phyloP scores from a whole-genome alignment of 1,139 yeast species.

The Yamadazyma membranifaciens region DNA sequence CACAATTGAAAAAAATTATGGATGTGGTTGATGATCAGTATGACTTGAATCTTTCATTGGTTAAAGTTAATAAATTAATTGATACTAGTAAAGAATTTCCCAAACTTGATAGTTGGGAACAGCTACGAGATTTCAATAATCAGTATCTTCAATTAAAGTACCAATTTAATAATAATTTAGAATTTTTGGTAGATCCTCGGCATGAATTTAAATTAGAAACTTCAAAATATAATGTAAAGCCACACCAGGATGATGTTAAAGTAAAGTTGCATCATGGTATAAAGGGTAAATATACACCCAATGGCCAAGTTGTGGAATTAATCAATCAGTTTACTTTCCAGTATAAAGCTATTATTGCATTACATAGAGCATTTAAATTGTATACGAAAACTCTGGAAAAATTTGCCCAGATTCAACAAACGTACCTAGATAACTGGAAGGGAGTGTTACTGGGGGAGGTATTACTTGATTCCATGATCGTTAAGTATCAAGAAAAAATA shows the following conservation, averaged over 20 bases:
- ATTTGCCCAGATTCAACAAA: slow-evolving; percentile 16
- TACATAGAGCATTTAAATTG: slow-evolving; percentile 6
- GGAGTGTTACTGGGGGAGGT: slow-evolving; percentile 14
- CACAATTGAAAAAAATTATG: slow-evolving; percentile 15
- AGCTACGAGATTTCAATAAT: slow-evolving; percentile 11
- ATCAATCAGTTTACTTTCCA: neutral
- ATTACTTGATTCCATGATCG: slow-evolving; percentile 19
- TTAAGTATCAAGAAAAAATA: slow-evolving; percentile 19
- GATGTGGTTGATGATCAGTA: slow-evolving; percentile 13
- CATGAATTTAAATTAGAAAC: slow-evolving; percentile 11
- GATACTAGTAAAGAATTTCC: slow-evolving; percentile 11
- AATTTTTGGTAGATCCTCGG: slow-evolving; percentile 10
- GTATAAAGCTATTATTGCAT: slow-evolving; percentile 4
- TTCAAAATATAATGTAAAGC: neutral
- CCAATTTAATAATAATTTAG: slow-evolving; percentile 10
- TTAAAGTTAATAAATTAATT: slow-evolving; percentile 18
- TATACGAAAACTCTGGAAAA: slow-evolving; percentile 6
- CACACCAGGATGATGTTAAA: neutral
- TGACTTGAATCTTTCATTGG: slow-evolving; percentile 16
- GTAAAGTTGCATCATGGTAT: neutral
- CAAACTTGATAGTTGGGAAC: slow-evolving; percentile 15
- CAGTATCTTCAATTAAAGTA: slow-evolving; percentile 2
- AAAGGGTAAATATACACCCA: neutral
- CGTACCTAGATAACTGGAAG: slow-evolving; percentile 19
- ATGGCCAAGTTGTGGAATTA: neutral